Percentiles rank a stretch among this genome's conserved stretches.
phyloP scores from a whole-genome alignment of 1,139 yeast genomes.

The Geotrichum armillariae region DNA sequence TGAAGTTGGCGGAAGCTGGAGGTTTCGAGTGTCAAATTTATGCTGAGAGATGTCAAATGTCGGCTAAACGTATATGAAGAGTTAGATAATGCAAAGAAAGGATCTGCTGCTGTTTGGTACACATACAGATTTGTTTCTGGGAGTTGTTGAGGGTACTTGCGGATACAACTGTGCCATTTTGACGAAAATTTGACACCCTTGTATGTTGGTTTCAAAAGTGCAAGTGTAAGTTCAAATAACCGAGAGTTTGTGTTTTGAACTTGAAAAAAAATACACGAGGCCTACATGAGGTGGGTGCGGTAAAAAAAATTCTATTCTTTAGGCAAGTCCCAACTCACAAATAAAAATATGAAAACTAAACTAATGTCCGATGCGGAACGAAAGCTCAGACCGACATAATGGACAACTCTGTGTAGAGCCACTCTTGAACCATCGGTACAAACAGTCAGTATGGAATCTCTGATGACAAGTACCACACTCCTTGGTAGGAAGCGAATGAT shows the following conservation, averaged over 20 bases:
- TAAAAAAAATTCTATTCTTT: neutral
- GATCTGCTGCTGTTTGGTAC: too few relatives aligned
- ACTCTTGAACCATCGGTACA: slow-evolving; percentile 96
- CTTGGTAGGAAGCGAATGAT: slow-evolving; percentile 86
- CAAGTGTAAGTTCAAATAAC: too few relatives aligned
- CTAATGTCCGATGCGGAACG: slow-evolving; percentile 28
- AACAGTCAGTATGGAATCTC: slow-evolving; percentile 95
- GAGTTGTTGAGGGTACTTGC: neutral
- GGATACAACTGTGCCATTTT: neutral
- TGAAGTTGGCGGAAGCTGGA: neutral
- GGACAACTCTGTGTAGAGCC: slow-evolving; percentile 94
- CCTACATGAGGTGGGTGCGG: too few relatives aligned
- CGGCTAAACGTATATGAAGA: too few relatives aligned
- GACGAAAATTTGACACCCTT: neutral
- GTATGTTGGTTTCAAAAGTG: neutral
- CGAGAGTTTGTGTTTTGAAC: too few relatives aligned
- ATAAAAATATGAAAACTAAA: neutral
- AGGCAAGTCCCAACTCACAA: neutral
- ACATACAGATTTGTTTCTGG: neutral
- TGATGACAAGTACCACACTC: slow-evolving; percentile 87
- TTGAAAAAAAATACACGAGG: too few relatives aligned
- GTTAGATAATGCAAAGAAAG: too few relatives aligned
- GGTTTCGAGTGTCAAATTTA: neutral
- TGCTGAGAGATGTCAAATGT: neutral
- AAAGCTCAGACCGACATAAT: slow-evolving; percentile 76